Evolutionary conservation across 2,329 filamentous ascomycete species (phyloP).

Genomic region (Aspergillus bombycis): DNA sequence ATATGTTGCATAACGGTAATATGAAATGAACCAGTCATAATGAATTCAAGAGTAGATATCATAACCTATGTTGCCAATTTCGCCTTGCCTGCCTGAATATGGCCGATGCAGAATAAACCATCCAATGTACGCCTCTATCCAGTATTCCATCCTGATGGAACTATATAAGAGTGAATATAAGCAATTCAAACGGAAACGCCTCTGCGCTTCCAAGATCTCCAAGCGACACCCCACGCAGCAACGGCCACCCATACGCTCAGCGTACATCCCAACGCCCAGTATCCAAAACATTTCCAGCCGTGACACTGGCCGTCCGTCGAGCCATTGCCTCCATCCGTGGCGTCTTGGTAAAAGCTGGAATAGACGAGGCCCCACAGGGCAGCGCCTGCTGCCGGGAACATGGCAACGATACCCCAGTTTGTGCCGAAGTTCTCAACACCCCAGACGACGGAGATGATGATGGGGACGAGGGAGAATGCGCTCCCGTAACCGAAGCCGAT

Average conservation of each 20-base stretch:
- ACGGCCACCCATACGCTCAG: conserved; percentile 78
- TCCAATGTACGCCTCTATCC: background rate
- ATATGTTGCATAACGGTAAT: background rate
- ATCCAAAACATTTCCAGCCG: conserved; percentile 81
- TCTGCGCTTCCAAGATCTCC: conserved; percentile 80
- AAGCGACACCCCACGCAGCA: conserved; percentile 73
- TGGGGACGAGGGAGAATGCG: conserved; percentile 84
- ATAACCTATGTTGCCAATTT: background rate
- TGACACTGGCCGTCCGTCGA: conserved; percentile 68
- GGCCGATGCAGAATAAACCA: background rate
- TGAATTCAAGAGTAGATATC: background rate
- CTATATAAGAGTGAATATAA: background rate
- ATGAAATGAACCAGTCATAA: background rate
- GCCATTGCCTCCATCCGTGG: conserved; percentile 44
- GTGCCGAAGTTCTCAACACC: conserved; percentile 98
- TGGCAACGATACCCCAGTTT: conserved; percentile 94
- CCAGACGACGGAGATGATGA: conserved; percentile 97
- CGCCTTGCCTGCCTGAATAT: background rate
- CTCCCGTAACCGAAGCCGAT: conserved; percentile 93
- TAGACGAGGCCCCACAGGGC: conserved; percentile 93
- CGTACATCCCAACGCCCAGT: conserved; percentile 77
- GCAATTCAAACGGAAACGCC: conserved; percentile 66
- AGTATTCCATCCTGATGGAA: background rate
- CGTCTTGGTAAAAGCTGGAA: conserved; percentile 53
- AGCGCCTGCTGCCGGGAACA: conserved; percentile 84